A percentile compares a stretch with the other conserved stretches of the same genome.
These are phyloP conservation scores for Pseudisothecium myosuroides DNA, from an alignment of 225 moss, liverwort and hornwort species.

Conservation along the genomic window DNA sequence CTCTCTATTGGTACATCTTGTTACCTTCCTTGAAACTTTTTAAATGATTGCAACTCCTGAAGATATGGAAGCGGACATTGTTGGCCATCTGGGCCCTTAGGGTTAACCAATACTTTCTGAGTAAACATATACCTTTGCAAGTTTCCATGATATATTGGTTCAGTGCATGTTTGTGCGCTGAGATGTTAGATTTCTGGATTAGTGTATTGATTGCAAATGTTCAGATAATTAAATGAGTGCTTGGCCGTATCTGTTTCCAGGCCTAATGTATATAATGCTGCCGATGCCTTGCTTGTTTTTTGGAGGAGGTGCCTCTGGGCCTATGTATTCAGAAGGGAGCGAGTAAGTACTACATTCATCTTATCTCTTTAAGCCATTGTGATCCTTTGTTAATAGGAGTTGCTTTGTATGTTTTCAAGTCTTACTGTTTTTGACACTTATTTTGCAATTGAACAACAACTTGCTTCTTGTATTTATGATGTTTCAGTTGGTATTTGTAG, in stretches of 20 bases:
- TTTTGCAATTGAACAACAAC: neutral
- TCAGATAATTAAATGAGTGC: neutral
- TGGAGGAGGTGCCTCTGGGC: constrained; percentile 57
- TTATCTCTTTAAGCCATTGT: neutral
- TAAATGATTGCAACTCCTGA: neutral
- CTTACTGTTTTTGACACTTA: neutral
- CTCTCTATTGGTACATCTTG: neutral
- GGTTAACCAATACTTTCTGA: neutral
- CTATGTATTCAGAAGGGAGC: constrained; percentile 52
- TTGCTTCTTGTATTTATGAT: neutral
- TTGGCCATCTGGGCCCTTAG: neutral
- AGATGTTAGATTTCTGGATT: neutral
- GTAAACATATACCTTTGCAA: neutral
- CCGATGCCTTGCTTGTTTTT: constrained; percentile 99
- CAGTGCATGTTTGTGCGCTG: neutral
- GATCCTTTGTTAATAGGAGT: neutral
- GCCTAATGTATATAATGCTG: constrained; percentile 92
- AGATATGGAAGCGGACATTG: neutral
- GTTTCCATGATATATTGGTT: neutral
- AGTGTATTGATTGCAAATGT: neutral
- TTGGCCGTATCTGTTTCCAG: constrained; percentile 21
- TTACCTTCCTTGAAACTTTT: neutral
- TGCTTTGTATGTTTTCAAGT: neutral
- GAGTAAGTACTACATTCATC: constrained; percentile 43
- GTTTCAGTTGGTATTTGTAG: neutral